Evolutionary conservation across 305 asterid species (phyloP), one percentile per base, ranked within the genome.

Genomic region (Nicotiana rustica): DNA sequence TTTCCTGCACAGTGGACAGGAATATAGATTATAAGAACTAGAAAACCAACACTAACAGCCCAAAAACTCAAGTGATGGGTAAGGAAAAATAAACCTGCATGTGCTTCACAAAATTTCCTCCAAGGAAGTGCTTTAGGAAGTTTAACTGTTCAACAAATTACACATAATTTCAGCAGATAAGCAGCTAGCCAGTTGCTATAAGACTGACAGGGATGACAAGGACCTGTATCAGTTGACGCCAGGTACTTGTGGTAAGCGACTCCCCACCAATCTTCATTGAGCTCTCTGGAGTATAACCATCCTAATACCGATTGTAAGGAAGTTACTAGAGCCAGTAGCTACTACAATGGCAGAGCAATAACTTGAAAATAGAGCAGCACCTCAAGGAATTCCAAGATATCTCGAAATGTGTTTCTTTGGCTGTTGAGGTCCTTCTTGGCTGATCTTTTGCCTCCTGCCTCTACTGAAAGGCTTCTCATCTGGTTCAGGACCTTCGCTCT

Each of bases 21-120:
- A 69, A 13, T 70, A 41, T 41, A 41, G 59, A n/a, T 41, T 18
- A 70, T 4, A 29, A 5, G 18, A 33, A 70, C 59, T 3, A 7
- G 6, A 5, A 18, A 41, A 52, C 5, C 5, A 69, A 18, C 5
- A 12, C 18, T 36, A 70, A 18, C 59, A 18, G 35, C 47, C 78
- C n/a, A 5, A 70, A 41, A 70, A 18, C 18, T 41, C 59, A 70
- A 41, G 36, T 41, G 44, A 19, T 3, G 1, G 57, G 60, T 70
- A 70, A 70, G 25, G 18, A 75, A 75, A 69, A 70, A 66, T 67
- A 17, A 59, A 96, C 99, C 98, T 91, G 98, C 98, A 93, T 92
- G 86, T 96, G 99, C 92, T 91, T 96, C 85, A 92, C 94, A 82
- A 96, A 96, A 82, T 98, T 98, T 82, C 98, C 98, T 64, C 98